Conservation (phyloP, 805 yeast genomes). For the Jamesozyma piceae region DNA sequence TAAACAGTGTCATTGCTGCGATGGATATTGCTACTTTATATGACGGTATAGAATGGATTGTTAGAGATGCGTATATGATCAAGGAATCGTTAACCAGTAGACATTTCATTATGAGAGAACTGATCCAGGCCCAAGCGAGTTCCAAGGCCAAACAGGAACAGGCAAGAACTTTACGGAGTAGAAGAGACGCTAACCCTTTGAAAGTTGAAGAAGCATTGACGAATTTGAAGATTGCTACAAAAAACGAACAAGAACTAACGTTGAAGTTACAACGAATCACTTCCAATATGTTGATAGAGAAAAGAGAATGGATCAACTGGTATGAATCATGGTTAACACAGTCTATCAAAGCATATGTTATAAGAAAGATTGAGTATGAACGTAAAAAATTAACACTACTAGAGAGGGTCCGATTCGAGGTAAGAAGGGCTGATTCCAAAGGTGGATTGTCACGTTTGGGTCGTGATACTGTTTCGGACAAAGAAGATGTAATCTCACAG, state of each 20-base stretch:
- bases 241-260: conserved; percentile 66
- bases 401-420: conserved; percentile 62
- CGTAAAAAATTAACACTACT: conserved; percentile 67
- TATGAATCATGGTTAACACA: conserved; percentile 48
- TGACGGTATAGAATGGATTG: conserved; percentile 57
- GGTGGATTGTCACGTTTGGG: conserved; percentile 84
- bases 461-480: conserved; percentile 27
- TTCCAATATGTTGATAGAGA: conserved; percentile 73
- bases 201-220: conserved; percentile 86
- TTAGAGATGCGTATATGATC: conserved; percentile 72
- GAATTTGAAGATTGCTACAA: conserved; percentile 67
- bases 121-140: conserved; percentile 65
- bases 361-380: conserved; percentile 76
- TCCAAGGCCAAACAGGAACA: conserved; percentile 61
- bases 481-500: conserved; percentile 32
- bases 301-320: conserved; percentile 40
- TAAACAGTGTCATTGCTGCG: conserved; percentile 61
- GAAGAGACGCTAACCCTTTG: conserved; percentile 69
- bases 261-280: conserved; percentile 73
- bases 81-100: conserved; percentile 91
- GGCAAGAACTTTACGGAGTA: conserved; percentile 62
- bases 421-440: conserved; percentile 60
- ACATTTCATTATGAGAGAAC: conserved; percentile 85
- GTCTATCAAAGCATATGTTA: conserved; percentile 49
- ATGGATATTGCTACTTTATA: conserved; percentile 66